These are phyloP conservation scores for Saitoella complicata DNA, from an alignment of 805 yeast genomes.

Conservation along the genomic window DNA sequence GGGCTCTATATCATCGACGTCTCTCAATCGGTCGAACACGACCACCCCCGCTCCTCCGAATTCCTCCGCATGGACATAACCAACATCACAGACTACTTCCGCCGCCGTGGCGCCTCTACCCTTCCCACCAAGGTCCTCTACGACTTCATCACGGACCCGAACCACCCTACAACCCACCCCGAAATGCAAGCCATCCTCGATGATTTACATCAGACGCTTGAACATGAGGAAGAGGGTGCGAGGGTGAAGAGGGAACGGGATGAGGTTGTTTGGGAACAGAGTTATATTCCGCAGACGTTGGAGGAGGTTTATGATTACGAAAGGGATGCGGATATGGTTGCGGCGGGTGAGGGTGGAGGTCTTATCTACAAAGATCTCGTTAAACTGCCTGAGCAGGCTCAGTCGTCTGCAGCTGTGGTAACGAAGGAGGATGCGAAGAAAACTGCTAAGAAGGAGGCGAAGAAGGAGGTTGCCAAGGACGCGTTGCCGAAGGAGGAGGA, in stretches of 20 bases:
- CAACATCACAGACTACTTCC: constrained; percentile 77
- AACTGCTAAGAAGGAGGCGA: neutral
- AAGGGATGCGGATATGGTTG: constrained; percentile 44
- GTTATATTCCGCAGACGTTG: constrained; percentile 54
- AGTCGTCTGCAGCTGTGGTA: neutral
- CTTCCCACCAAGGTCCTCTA: constrained; percentile 73
- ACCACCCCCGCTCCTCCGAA: constrained; percentile 91
- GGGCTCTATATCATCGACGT: constrained; percentile 77
- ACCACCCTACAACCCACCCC: no score
- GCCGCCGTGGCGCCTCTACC: constrained; percentile 39
- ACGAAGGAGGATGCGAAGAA: neutral
- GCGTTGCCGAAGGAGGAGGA: constrained; percentile 22
- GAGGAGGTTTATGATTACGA: constrained; percentile 39
- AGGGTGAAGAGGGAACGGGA: constrained; percentile 33
- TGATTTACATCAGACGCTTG: constrained; percentile 21
- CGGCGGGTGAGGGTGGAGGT: constrained; percentile 66
- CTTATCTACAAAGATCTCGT: constrained; percentile 31
- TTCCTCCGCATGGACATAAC: constrained; percentile 95
- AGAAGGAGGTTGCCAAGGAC: constrained; percentile 21
- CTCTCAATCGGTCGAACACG: constrained; percentile 94
- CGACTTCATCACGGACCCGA: constrained; percentile 38
- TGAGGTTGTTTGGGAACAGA: constrained; percentile 81
- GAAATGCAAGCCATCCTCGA: constrained; percentile 17
- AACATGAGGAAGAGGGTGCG: constrained; percentile 24
- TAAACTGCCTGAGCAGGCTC: constrained; percentile 2